These are phyloP conservation scores for Naegleria fowleri DNA, from an alignment of 208 protist genomes.

Conservation along the genomic window DNA sequence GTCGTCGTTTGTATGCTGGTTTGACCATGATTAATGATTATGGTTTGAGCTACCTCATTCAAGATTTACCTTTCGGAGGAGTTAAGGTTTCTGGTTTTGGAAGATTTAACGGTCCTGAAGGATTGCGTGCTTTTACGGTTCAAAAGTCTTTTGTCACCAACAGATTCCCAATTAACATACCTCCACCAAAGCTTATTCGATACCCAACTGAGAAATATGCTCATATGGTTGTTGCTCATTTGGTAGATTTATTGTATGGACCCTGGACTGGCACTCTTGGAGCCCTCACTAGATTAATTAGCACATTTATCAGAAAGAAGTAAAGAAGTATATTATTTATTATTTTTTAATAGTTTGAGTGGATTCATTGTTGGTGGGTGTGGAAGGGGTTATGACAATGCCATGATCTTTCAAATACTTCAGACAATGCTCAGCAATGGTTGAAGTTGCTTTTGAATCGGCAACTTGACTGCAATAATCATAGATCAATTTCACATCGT, in stretches of 20 bases:
- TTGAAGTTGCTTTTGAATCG: not conserved
- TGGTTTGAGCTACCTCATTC: slow-evolving; percentile 86
- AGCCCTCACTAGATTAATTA: not conserved
- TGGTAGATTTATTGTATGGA: slow-evolving; percentile 17
- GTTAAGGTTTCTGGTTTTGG: slow-evolving; percentile 90
- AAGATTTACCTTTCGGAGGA: slow-evolving; percentile 89
- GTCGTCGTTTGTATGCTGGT: slow-evolving; percentile 32
- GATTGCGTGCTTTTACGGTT: slow-evolving; percentile 78
- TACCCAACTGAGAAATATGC: not conserved
- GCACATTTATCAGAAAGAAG: not conserved
- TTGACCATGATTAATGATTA: slow-evolving; percentile 26
- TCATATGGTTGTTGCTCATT: not conserved
- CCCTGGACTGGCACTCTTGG: not conserved
- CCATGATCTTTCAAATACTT: not conserved
- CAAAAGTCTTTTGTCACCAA: slow-evolving; percentile 52
- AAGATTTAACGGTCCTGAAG: slow-evolving; percentile 83
- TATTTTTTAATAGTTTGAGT: not conserved
- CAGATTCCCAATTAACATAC: slow-evolving; percentile 8
- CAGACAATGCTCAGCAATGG: not conserved
- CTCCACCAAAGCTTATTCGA: not conserved
- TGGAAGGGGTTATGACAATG: not conserved
- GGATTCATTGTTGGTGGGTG: not conserved
- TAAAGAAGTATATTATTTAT: not conserved
- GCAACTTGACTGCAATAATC: not conserved
- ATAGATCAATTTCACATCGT: not conserved